phyloP scores from a whole-genome alignment of 176 grass and related monocot genomes.

The Echinochloa phyllopogon region DNA sequence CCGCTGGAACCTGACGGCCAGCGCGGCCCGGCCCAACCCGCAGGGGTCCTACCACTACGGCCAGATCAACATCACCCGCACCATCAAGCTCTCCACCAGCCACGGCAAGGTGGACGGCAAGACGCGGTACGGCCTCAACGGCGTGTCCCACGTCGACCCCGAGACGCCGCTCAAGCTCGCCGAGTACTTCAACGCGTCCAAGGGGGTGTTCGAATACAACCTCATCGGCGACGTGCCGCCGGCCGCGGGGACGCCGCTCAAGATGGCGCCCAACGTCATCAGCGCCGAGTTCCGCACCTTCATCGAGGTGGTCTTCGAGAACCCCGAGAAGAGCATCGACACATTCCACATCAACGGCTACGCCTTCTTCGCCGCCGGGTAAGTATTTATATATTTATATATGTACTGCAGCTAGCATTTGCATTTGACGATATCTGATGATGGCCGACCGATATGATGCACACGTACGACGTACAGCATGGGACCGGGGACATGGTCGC shows the following conservation, averaged over 20 bases:
- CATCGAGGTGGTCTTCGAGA: slow-evolving; percentile 90
- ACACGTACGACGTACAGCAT: slow-evolving; percentile 49
- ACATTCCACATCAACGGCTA: slow-evolving; percentile 82
- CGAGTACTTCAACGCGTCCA: slow-evolving; percentile 79
- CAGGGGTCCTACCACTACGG: slow-evolving; percentile 99
- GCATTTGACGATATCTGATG: no score
- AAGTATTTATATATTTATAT: background rate
- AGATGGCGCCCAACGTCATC: slow-evolving; percentile 69
- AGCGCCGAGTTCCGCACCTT: slow-evolving; percentile 70
- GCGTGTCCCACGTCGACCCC: slow-evolving; percentile 74
- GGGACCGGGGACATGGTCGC: slow-evolving; percentile 74
- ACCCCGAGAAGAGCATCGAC: slow-evolving; percentile 84
- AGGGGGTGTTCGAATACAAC: slow-evolving; percentile 82
- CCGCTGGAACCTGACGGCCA: slow-evolving; percentile 95
- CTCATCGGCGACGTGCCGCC: slow-evolving; percentile 71
- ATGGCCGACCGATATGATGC: no score
- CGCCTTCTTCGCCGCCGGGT: slow-evolving; percentile 92
- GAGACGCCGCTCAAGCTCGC: slow-evolving; percentile 87
- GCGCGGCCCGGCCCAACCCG: slow-evolving; percentile 91
- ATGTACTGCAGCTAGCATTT: no score
- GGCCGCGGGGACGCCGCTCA: background rate
- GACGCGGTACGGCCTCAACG: slow-evolving; percentile 72
- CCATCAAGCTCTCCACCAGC: slow-evolving; percentile 69
- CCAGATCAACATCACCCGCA: slow-evolving; percentile 90
- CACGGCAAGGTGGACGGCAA: slow-evolving; percentile 62